Evolutionary conservation across 2,329 filamentous ascomycete genomes (phyloP).

Genomic region (Fonsecaea monophora): DNA sequence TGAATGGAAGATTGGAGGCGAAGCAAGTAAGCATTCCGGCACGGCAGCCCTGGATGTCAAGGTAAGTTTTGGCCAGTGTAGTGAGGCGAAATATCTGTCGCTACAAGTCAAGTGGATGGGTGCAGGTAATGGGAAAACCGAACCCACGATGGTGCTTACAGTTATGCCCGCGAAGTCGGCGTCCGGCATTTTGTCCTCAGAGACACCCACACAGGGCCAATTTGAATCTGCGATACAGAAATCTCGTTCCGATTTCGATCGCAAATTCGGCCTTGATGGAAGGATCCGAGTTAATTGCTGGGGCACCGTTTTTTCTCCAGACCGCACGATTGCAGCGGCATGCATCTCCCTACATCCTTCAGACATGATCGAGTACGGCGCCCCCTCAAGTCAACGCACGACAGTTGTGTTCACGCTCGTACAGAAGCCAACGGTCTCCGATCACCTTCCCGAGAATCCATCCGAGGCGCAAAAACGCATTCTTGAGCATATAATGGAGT

Average conservation of each 20-base stretch:
- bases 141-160: conserved; percentile 2
- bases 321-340: conserved; percentile 54
- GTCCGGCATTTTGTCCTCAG: neutral
- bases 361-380: conserved; percentile 62
- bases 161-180: conserved; percentile 7
- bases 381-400: conserved; percentile 26
- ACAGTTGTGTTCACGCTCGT: conserved; percentile 23
- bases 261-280: conserved; percentile 58
- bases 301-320: conserved; percentile 58
- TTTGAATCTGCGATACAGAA: conserved; percentile 24
- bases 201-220: conserved; percentile 1
- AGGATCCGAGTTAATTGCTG: conserved; percentile 59
- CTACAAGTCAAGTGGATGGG: conserved; percentile 8
- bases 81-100: conserved; percentile 18
- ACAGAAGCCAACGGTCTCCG: neutral
- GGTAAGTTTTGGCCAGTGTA: conserved; percentile 25
- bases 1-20: conserved; percentile 8
- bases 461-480: conserved; percentile 21
- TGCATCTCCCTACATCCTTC: conserved; percentile 62
- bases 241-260: conserved; percentile 50
- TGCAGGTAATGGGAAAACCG: neutral
- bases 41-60: conserved; percentile 12
- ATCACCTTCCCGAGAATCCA: neutral
- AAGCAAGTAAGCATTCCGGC: neutral
- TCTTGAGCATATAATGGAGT: conserved; percentile 15